phyloP scores from a whole-genome alignment of 2,329 filamentous ascomycete genomes.

The Fusarium camptoceras region DNA sequence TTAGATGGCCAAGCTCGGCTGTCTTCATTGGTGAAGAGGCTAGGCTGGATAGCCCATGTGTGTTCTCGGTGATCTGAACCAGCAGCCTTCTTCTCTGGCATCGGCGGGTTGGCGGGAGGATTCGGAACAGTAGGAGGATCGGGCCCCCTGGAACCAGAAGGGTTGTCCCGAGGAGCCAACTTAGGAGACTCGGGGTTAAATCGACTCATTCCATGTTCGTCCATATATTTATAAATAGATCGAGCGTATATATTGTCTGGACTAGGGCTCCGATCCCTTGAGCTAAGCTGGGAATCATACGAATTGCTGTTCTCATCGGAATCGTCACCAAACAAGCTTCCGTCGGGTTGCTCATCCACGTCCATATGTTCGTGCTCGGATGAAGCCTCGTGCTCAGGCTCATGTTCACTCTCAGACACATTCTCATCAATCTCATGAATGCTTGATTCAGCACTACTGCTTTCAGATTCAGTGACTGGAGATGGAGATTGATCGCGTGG shows the following conservation, averaged over 20 bases:
- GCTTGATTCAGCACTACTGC: background rate
- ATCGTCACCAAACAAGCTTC: background rate
- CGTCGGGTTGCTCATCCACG: background rate
- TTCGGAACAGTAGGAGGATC: background rate
- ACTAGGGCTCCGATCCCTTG: background rate
- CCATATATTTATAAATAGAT: background rate
- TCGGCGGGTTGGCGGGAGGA: background rate
- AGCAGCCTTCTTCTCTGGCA: background rate
- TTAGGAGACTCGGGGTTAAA: too few species aligned
- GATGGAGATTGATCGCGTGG: background rate
- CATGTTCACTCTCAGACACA: background rate
- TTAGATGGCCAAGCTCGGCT: conserved; percentile 17
- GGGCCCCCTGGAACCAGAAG: background rate
- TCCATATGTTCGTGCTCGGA: background rate
- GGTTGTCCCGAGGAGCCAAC: background rate
- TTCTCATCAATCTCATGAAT: background rate
- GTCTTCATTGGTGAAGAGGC: conserved; percentile 30
- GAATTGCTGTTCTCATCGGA: background rate
- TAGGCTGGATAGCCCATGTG: conserved; percentile 44
- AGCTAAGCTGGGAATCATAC: background rate
- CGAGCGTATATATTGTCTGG: background rate
- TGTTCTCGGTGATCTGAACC: conserved; percentile 3
- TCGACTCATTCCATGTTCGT: background rate
- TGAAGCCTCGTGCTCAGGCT: background rate
- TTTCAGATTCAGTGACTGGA: background rate